These are phyloP conservation scores for Eremochloa ophiuroides DNA, from an alignment of 176 grass and related monocot species.

Conservation along the genomic window DNA sequence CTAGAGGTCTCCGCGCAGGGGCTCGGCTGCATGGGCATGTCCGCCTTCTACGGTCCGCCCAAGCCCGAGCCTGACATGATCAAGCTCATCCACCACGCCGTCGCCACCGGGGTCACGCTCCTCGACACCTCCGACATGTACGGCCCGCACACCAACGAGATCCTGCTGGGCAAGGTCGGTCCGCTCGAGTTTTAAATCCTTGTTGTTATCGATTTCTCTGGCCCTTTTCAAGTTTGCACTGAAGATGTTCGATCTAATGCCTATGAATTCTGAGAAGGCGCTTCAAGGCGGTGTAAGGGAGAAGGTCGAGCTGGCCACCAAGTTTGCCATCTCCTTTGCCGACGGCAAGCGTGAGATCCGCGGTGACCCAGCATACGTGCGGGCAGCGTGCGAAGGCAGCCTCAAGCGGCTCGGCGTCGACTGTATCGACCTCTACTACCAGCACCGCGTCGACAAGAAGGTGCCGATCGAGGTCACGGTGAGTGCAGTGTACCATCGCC, in stretches of 20 bases:
- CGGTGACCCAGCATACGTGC: conserved; percentile 51
- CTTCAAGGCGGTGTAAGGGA: conserved; percentile 37
- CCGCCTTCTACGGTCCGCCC: conserved; percentile 52
- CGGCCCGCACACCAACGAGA: conserved; percentile 75
- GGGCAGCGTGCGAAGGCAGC: conserved; percentile 57
- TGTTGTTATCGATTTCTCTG: too few relatives aligned
- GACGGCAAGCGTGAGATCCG: conserved; percentile 17
- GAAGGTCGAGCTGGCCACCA: conserved; percentile 66
- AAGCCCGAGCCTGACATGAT: conserved; percentile 74
- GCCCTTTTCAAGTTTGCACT: background rate
- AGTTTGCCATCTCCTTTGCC: conserved; percentile 37
- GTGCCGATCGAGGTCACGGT: conserved; percentile 75
- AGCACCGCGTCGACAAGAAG: conserved; percentile 53
- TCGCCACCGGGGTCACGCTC: conserved; percentile 64
- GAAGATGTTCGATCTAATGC: conserved; percentile 26
- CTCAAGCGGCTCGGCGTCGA: conserved; percentile 45
- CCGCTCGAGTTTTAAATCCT: background rate
- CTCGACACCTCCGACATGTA: conserved; percentile 81
- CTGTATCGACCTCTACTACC: conserved; percentile 72
- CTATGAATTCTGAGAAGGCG: conserved; percentile 23
- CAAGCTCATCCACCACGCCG: conserved; percentile 64
- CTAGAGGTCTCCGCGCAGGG: conserved; percentile 73
- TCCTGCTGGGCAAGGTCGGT: conserved; percentile 67
- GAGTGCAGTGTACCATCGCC: background rate
- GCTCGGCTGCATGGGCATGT: conserved; percentile 92